Base-by-base conservation (phyloP, 2,329 filamentous ascomycete genomes). In the Capronia americana region DNA sequence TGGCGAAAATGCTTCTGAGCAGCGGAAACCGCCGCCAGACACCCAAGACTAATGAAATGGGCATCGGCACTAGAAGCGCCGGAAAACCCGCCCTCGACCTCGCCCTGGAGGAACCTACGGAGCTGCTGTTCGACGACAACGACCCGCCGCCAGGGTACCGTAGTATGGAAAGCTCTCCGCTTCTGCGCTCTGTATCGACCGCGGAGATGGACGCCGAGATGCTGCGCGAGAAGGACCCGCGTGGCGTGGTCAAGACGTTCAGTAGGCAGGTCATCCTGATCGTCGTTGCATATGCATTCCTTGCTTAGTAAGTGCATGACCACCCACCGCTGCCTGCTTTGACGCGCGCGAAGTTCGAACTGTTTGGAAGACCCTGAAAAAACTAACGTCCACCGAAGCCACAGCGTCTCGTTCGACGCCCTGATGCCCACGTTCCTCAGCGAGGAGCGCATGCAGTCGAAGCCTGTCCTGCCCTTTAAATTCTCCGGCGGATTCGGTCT, bases 381-480 rank as follows among this genome's bases (percentile, higher is more conserved):
- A 41, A 50, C 74, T 78, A 69, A 76, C 74, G 56, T 53, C 34
- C 23, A 30, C 34, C 68, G 48, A 74, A 97, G 93, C 81, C 94
- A 98, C 80, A 97, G 94, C 12, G 97, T 99, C 79, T 96, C 93
- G 0, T 95, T 96, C 73, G 95, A 99, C 79, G 92, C 97, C 75
- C 86, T 98, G 57, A 89, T 98, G 73, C 94, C 95, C 0, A 91
- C 97, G 1, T 92, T 99, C 72, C 87, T 99, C 75, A 94, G 91
- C 77, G 92, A 92, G 53, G 67, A 67, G 20, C 58, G 61, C 7
- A 66, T 66, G 58, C 54, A 69, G 41, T 69, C 82, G 17, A 73
- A 79, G n/a, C 79, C 82, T 73, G 69, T 84, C 12, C 85, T 97
- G 1, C 94, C 94, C 0, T 95, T 99, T 83, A 90, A 91, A 73